Evolutionary conservation across 768 basidiomycete genomes (phyloP).

Genomic region (Symmetrospora coprosmae): DNA sequence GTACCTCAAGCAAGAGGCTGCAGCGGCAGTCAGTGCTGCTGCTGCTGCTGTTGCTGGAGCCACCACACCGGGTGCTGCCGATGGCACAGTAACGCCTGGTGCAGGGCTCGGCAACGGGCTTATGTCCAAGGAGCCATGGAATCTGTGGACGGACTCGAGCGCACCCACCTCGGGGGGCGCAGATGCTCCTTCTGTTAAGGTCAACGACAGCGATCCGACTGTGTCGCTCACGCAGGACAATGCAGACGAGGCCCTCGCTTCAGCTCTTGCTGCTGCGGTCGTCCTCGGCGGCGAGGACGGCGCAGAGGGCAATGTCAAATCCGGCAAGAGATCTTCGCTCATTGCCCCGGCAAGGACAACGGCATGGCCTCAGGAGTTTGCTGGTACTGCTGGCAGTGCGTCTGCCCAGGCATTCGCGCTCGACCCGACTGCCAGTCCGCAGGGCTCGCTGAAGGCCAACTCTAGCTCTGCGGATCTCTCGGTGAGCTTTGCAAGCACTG

Average conservation of each 20-base stretch:
- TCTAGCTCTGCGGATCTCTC: background rate
- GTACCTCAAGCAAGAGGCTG: background rate
- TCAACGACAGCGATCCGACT: background rate
- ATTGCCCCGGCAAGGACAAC: background rate
- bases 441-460: background rate
- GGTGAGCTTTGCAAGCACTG: background rate
- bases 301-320: background rate
- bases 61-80: background rate
- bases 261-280: background rate
- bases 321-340: background rate
- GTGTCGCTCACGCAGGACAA: background rate
- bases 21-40: background rate
- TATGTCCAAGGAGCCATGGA: conserved; percentile 19
- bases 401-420: conserved; percentile 5
- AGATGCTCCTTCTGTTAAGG: background rate
- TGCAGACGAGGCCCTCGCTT: background rate
- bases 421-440: background rate
- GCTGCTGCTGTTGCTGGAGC: background rate
- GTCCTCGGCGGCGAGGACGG: background rate
- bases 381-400: background rate
- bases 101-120: conserved; percentile 4
- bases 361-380: conserved; percentile 3
- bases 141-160: conserved; percentile 17
- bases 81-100: conserved; percentile 16
- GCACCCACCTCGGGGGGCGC: background rate